Evolutionary conservation across 306 rosid genomes (phyloP).

Genomic region (Fragaria iinumae): DNA sequence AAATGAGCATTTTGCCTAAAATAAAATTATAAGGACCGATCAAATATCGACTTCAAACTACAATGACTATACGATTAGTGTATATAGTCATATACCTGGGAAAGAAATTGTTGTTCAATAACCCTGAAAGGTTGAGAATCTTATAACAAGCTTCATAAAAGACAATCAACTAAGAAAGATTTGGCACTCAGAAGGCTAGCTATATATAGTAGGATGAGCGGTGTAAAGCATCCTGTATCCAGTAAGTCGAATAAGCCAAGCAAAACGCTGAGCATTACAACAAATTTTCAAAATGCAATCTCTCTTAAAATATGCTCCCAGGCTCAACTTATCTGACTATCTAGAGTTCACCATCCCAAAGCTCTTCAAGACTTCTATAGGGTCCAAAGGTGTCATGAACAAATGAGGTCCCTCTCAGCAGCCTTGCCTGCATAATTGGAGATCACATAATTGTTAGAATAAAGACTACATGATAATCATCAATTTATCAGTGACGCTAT

Average conservation of each 20-base stretch:
- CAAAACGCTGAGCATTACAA: background rate
- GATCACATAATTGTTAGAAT: background rate
- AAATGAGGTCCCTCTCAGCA: slow-evolving; percentile 38
- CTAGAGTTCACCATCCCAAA: slow-evolving; percentile 85
- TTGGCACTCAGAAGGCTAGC: too few relatives aligned
- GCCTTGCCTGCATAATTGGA: slow-evolving; percentile 55
- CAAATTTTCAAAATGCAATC: background rate
- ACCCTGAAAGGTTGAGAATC: too few relatives aligned
- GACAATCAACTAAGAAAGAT: too few relatives aligned
- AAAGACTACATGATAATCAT: background rate
- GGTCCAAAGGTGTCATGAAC: slow-evolving; percentile 53
- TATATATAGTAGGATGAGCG: background rate
- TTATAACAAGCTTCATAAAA: too few relatives aligned
- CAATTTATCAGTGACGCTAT: background rate
- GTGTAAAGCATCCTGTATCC: background rate
- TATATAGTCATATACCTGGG: too few relatives aligned
- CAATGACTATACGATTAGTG: too few relatives aligned
- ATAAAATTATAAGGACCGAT: too few relatives aligned
- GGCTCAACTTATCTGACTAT: background rate
- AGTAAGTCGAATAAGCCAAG: background rate
- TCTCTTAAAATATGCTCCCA: background rate
- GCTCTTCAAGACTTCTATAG: slow-evolving; percentile 50
- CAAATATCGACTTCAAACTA: too few relatives aligned
- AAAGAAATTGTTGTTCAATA: too few relatives aligned
- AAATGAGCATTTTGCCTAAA: too few relatives aligned